These are phyloP conservation scores for Aphanoascus verrucosus DNA, from an alignment of 2,329 filamentous ascomycete species.

Conservation along the genomic window DNA sequence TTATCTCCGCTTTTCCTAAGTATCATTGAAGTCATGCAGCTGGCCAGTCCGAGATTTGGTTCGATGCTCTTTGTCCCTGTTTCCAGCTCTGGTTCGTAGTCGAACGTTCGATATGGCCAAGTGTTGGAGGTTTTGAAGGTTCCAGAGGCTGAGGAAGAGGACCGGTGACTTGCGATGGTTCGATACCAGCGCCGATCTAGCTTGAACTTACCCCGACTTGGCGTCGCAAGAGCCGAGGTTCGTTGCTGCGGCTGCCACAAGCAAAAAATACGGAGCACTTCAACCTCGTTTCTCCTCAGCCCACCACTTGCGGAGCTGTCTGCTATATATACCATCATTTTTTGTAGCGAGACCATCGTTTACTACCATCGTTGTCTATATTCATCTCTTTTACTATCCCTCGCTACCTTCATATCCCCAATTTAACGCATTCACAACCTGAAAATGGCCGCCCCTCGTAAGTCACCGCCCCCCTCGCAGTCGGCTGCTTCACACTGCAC, in stretches of 20 bases:
- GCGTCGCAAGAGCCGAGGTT: conserved; percentile 4
- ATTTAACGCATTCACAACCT: neutral
- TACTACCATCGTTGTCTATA: neutral
- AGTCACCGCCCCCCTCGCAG: conserved; percentile 28
- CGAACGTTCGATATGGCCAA: too few relatives aligned
- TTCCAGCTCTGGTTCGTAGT: too few relatives aligned
- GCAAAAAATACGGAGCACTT: conserved; percentile 4
- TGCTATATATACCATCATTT: neutral
- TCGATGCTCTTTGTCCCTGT: too few relatives aligned
- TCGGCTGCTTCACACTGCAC: neutral
- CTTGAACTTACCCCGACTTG: conserved; percentile 1
- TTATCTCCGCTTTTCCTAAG: too few relatives aligned
- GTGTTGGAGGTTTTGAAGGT: neutral
- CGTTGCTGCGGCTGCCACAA: neutral
- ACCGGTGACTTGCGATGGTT: neutral
- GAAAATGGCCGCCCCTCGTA: conserved; percentile 73
- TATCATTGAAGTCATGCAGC: too few relatives aligned
- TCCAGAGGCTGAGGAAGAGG: neutral
- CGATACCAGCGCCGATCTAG: neutral
- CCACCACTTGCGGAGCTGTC: neutral
- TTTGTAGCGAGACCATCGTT: neutral
- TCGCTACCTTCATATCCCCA: neutral
- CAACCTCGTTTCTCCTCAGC: conserved; percentile 1
- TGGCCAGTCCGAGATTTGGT: too few relatives aligned
- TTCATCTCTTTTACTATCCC: neutral